Evolutionary conservation across 306 rosid species (phyloP).

Genomic region (Parietaria judaica): DNA sequence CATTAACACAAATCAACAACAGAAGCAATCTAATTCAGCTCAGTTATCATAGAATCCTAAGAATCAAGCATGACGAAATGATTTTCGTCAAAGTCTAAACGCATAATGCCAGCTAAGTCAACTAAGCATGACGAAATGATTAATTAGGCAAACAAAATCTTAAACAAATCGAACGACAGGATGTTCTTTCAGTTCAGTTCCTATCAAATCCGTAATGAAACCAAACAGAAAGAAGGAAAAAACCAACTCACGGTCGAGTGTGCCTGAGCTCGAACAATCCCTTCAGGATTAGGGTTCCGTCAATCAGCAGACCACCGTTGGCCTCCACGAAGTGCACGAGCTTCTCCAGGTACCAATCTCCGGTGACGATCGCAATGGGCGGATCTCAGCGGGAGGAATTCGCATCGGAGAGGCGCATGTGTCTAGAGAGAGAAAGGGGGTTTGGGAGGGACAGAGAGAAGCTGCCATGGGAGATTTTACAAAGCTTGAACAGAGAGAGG

Average conservation of each 20-base stretch:
- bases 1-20: background rate
- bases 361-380: constrained; percentile 79
- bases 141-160: no score
- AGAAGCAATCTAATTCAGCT: background rate
- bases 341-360: constrained; percentile 89
- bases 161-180: no score
- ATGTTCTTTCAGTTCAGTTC: no score
- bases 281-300: constrained; percentile 58
- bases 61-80: no score
- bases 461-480: background rate
- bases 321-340: constrained; percentile 73
- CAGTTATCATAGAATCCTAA: background rate
- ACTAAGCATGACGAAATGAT: no score
- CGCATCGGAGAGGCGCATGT: constrained; percentile 9
- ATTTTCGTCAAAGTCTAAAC: no score
- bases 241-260: constrained; percentile 66
- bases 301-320: constrained; percentile 68
- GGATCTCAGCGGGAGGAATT: constrained; percentile 24
- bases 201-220: background rate
- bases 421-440: constrained; percentile 3
- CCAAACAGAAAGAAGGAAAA: background rate
- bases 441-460: constrained; percentile 6
- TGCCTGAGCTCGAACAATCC: constrained; percentile 79
- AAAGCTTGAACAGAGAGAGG: background rate
- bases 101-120: no score